These are phyloP conservation scores for Elongisporangium senticosum DNA, from an alignment of 352 stramenopile species.

Conservation along the genomic window DNA sequence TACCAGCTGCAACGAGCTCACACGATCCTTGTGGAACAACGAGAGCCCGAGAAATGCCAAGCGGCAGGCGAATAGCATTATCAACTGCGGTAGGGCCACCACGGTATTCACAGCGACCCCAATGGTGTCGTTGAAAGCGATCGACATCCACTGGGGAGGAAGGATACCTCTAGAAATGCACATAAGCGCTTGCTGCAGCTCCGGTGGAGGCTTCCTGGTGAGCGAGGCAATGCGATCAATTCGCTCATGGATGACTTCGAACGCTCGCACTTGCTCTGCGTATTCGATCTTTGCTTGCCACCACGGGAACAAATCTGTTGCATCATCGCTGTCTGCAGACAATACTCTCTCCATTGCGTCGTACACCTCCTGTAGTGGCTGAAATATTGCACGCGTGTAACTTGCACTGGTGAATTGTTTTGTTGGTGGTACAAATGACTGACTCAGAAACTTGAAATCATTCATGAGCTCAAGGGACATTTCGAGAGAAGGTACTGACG, in stretches of 20 bases:
- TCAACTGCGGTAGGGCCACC: not conserved
- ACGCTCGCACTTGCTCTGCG: not conserved
- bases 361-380: not conserved
- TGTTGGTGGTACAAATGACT: not conserved
- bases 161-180: not conserved
- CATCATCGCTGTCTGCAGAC: not conserved
- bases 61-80: not conserved
- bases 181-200: not conserved
- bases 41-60: not conserved
- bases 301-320: not conserved
- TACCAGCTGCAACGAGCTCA: slow-evolving; percentile 7
- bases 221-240: not conserved
- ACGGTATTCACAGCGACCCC: not conserved
- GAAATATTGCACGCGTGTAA: not conserved
- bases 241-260: not conserved
- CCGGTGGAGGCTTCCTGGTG: not conserved
- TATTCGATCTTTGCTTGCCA: not conserved
- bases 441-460: not conserved
- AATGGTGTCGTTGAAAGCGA: not conserved
- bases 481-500: not conserved
- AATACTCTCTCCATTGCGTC: not conserved
- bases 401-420: not conserved
- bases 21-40: not conserved
- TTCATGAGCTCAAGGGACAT: not conserved
- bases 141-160: not conserved